phyloP scores from a whole-genome alignment of 176 grass and related monocot genomes.

The Aegilops longissima region DNA sequence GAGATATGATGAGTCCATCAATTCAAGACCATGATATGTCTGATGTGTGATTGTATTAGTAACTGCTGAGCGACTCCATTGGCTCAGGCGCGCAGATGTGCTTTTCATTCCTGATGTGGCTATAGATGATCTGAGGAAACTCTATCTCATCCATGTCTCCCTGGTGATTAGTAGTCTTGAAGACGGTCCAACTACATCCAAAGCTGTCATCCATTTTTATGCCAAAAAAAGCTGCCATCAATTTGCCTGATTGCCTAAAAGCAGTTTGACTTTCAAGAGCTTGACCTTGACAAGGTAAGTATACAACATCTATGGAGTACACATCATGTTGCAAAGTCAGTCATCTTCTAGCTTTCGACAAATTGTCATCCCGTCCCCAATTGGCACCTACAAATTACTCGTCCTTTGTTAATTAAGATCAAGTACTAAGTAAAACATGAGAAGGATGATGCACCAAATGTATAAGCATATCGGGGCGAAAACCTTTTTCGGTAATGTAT shows the following conservation, averaged over 20 bases:
- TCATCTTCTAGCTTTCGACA: slow-evolving; percentile 68
- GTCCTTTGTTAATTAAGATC: background rate
- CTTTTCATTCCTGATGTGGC: background rate
- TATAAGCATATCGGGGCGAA: background rate
- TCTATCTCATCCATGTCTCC: background rate
- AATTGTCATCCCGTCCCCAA: slow-evolving; percentile 97
- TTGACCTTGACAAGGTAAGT: background rate
- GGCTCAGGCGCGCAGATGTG: background rate
- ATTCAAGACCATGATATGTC: background rate
- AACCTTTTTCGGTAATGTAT: background rate
- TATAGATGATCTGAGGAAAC: background rate
- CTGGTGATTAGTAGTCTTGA: background rate
- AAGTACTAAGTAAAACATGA: background rate
- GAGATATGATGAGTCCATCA: background rate
- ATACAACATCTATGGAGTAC: background rate
- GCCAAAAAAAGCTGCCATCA: background rate
- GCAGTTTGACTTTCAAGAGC: slow-evolving; percentile 5
- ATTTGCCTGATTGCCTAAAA: background rate
- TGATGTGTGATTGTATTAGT: background rate
- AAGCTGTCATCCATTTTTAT: background rate
- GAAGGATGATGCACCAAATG: background rate
- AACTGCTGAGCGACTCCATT: background rate
- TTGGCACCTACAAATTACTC: slow-evolving; percentile 59
- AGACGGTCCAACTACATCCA: background rate
- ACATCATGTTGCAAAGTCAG: slow-evolving; percentile 19